A percentile compares a stretch with the other conserved stretches of the same genome.
Conservation (phyloP, 805 yeast species). For the Lipomyces spencermartinsiae region DNA sequence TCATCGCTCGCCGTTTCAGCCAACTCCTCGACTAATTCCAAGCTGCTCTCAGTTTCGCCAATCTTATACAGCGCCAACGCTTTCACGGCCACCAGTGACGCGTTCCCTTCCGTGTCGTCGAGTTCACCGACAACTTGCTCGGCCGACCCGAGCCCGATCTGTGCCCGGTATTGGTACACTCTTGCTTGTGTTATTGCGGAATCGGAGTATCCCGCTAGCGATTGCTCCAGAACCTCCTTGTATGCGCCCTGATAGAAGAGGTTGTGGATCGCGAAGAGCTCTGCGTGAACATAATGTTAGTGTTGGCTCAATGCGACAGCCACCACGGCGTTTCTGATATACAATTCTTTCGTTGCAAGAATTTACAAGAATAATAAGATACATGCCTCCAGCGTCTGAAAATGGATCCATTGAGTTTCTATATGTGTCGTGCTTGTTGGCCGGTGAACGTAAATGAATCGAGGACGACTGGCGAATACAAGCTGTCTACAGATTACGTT, state of each 20-base stretch:
- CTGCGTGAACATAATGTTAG: conserved; percentile 24
- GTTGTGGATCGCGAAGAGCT: conserved; percentile 47
- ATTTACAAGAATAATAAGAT: not conserved
- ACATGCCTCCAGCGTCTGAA: conserved; percentile 43
- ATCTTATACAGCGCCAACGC: conserved; percentile 36
- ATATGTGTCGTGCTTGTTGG: not conserved
- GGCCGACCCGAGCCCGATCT: conserved; percentile 47
- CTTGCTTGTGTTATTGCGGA: conserved; percentile 43
- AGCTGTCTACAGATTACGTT: not conserved
- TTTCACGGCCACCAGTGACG: conserved; percentile 40
- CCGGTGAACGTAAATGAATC: not conserved
- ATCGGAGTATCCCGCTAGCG: conserved; percentile 40
- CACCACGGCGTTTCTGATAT: not conserved
- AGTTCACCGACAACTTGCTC: conserved; percentile 43
- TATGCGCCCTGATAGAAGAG: conserved; percentile 52
- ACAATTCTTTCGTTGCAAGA: not conserved
- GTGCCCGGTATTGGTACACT: conserved; percentile 48
- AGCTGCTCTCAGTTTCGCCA: conserved; percentile 27
- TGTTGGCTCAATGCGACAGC: not conserved
- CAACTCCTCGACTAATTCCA: conserved; percentile 38
- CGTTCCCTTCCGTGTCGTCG: conserved; percentile 40
- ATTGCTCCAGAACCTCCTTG: conserved; percentile 44
- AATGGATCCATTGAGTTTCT: conserved; percentile 39
- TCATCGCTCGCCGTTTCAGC: conserved; percentile 40
- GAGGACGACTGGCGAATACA: not conserved